phyloP scores from a whole-genome alignment of 139 green algal genomes.

The Coelastrella sp. region DNA sequence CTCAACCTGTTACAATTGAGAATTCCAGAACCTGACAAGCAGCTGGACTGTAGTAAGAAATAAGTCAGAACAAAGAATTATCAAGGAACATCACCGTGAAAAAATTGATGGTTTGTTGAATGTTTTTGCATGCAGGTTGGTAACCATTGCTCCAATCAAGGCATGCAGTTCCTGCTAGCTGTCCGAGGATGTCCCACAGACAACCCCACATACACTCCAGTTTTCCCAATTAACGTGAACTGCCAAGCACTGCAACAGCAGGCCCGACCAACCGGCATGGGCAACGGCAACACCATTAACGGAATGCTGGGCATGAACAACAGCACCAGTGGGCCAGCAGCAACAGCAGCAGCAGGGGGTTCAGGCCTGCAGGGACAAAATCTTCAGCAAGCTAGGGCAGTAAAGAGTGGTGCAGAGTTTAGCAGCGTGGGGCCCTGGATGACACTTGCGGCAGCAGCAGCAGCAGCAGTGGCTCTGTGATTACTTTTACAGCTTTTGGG shows the following conservation, averaged over 20 bases:
- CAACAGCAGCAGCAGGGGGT: too few relatives aligned
- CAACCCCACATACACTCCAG: conserved; percentile 37
- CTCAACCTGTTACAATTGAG: too few relatives aligned
- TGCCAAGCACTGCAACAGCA: conserved; percentile 16
- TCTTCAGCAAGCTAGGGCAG: background rate
- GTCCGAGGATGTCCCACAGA: conserved; percentile 43
- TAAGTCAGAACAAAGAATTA: too few relatives aligned
- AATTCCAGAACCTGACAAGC: too few relatives aligned
- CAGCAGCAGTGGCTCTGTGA: background rate
- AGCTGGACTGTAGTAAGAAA: too few relatives aligned
- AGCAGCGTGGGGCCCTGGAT: background rate
- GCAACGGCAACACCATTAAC: background rate
- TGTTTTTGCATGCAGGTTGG: conserved; percentile 11
- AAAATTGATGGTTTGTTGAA: background rate
- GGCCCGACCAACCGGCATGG: background rate
- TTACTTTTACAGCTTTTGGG: too few relatives aligned
- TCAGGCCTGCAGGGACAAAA: background rate
- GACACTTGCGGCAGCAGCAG: background rate
- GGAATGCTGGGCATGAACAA: background rate
- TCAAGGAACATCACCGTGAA: too few relatives aligned
- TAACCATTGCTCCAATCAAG: conserved; percentile 34
- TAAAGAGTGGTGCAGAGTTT: background rate
- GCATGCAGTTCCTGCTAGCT: conserved; percentile 51
- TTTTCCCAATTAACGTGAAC: conserved; percentile 41
- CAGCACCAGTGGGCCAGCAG: background rate